Evolutionary conservation across 148 eudicot species (phyloP), one percentile per base, ranked within the genome.

Genomic region (Rhododendron griersonianum): DNA sequence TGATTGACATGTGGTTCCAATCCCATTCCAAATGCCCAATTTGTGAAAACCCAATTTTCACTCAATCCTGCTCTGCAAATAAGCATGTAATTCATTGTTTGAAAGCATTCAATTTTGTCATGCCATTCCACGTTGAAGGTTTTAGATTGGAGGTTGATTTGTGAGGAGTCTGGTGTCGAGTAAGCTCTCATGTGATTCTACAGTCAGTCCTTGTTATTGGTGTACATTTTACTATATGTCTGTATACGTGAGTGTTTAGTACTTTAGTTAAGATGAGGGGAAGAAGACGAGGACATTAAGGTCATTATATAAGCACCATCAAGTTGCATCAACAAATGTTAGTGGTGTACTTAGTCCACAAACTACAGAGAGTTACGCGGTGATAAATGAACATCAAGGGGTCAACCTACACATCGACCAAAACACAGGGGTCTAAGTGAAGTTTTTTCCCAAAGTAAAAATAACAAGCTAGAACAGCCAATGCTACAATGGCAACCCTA

Each of bases 401-500:
- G 23, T 57, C 63, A 57, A 18, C 63, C 21, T 57, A 18, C 21
- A 18, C 21, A 57, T 57, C 0, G 21, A 55, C 61, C 61, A 55
- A 57, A 57, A 16, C 23, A 57, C 23, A 59, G 65, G 25, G 65
- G 65, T 19, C 65, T 59, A 59, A 59, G 23, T 59, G 21, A 59
- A 5, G 2, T 59, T 59, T 59, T 59, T 59, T 5, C 65, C 65
- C 25, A 21, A 21, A 59, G 10, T 25, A 67, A 67, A 67, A 67
- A 67, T 63, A 23, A 67, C 33, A 67, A 10, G 74, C 79, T 44
- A 41, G 76, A 84, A 73, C 74, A 19, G 18, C 45, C 3, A 41
- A 84, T 15, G 84, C 73, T 81, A 81, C 48, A 81, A 81, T 23
- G 23, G 48, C 65, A 81, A 81, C 33, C 44, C 83, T 35, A 81